Conservation (phyloP, 768 basidiomycete genomes). For the Crepidotus variabilis region DNA sequence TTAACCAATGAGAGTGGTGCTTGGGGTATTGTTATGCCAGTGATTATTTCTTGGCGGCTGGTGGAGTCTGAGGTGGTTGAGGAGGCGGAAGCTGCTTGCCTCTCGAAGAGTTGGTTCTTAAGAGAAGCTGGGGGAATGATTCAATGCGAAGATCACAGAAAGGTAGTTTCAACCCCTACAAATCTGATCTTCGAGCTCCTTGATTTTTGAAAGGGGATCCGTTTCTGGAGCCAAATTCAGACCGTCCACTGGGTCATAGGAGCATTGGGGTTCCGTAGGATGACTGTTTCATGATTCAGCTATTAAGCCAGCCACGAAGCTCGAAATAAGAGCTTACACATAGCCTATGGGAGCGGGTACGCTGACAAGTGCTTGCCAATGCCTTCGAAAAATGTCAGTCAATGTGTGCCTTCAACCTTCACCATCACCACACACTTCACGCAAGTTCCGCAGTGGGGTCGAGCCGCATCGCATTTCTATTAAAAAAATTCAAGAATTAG, state of each 20-base stretch:
- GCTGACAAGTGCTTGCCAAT: constrained; percentile 78
- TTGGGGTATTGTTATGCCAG: constrained; percentile 41
- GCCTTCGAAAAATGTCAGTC: constrained; percentile 35
- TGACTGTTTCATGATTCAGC: constrained; percentile 43
- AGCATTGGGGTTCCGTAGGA: constrained; percentile 81
- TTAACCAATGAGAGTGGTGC: constrained; percentile 41
- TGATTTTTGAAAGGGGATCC: constrained; percentile 78
- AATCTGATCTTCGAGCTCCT: constrained; percentile 73
- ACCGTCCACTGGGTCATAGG: constrained; percentile 85
- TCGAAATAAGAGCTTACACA: constrained; percentile 47
- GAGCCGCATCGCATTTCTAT: constrained; percentile 86
- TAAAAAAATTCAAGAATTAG: background rate
- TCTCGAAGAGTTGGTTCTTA: constrained; percentile 57
- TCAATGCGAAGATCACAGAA: constrained; percentile 6
- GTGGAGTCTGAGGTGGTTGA: background rate
- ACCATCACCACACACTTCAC: constrained; percentile 56
- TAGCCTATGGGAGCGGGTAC: constrained; percentile 86
- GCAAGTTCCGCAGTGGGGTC: constrained; percentile 83
- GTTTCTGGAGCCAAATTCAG: constrained; percentile 71
- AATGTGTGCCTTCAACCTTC: background rate
- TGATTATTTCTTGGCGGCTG: constrained; percentile 1
- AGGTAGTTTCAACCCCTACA: constrained; percentile 32
- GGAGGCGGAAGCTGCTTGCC: constrained; percentile 38
- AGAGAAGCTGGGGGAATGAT: constrained; percentile 46
- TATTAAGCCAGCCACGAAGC: constrained; percentile 3